These are phyloP conservation scores for Quercus phellos DNA, from an alignment of 331 rosid genomes.

Conservation along the genomic window DNA sequence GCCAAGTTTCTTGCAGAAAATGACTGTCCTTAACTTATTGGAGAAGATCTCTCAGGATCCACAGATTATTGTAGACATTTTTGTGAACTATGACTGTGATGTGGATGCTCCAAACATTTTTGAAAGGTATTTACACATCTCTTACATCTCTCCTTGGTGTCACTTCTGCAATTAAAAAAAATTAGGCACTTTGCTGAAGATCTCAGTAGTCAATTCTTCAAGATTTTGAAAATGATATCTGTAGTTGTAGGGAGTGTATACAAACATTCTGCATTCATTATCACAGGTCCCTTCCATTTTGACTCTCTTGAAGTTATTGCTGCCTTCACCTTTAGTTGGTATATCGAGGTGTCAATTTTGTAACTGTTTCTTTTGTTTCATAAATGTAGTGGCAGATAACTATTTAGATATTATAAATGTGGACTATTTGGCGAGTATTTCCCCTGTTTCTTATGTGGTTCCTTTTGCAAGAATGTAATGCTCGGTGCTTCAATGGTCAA, in stretches of 20 bases:
- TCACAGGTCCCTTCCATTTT: not conserved
- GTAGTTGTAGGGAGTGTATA: not conserved
- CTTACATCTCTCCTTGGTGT: slow-evolving; percentile 12
- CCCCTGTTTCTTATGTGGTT: too few species aligned
- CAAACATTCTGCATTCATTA: not conserved
- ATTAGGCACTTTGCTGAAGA: slow-evolving; percentile 1
- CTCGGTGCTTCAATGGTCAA: too few species aligned
- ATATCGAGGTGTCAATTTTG: not conserved
- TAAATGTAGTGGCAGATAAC: not conserved
- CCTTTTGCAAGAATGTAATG: too few species aligned
- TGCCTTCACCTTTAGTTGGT: not conserved
- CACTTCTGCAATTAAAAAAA: slow-evolving; percentile 1
- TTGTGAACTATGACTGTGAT: slow-evolving; percentile 98
- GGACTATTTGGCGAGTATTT: too few species aligned
- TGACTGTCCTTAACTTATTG: slow-evolving; percentile 89
- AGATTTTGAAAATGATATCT: slow-evolving; percentile 4
- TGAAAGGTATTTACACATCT: slow-evolving; percentile 75
- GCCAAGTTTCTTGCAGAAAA: slow-evolving; percentile 97
- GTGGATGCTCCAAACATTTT: slow-evolving; percentile 95
- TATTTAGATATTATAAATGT: not conserved
- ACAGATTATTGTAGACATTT: slow-evolving; percentile 85
- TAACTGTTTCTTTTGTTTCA: not conserved
- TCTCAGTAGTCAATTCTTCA: slow-evolving; percentile 8
- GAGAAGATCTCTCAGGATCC: slow-evolving; percentile 89
- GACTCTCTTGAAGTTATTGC: not conserved